phyloP scores from a whole-genome alignment of 441 rosid genomes.

The Rhodomyrtus psidioides region DNA sequence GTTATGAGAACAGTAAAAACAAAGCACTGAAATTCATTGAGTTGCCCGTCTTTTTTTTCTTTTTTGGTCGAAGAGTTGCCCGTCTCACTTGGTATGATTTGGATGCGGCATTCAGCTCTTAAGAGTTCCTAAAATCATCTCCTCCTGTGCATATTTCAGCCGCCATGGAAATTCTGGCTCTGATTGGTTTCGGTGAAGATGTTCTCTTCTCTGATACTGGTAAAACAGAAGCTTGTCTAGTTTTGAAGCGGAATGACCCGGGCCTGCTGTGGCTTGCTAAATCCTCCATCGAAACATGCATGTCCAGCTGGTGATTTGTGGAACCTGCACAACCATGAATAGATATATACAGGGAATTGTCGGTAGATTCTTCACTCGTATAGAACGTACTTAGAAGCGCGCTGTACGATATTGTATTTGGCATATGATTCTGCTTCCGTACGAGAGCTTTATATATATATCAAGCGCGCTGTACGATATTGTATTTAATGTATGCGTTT shows the following conservation, averaged over 20 bases:
- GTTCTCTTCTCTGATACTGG: conserved; percentile 37
- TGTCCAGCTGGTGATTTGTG: conserved; percentile 17
- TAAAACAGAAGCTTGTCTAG: conserved; percentile 48
- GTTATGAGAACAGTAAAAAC: background rate
- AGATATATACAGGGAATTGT: no score
- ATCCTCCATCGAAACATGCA: conserved; percentile 56
- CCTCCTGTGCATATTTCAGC: conserved; percentile 32
- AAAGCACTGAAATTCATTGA: background rate
- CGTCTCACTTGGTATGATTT: background rate
- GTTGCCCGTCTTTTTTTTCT: background rate
- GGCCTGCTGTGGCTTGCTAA: conserved; percentile 94
- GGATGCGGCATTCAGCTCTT: background rate
- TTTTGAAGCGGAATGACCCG: conserved; percentile 82
- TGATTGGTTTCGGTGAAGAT: conserved; percentile 80
- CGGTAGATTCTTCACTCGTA: no score
- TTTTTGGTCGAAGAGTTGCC: no score
- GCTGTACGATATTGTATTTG: background rate
- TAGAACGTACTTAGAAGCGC: background rate
- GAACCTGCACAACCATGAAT: background rate
- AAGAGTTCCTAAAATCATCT: background rate
- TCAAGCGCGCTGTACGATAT: background rate
- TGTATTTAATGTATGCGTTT: background rate
- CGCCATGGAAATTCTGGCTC: conserved; percentile 65
- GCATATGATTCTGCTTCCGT: background rate
- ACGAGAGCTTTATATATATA: background rate